Evolutionary conservation across 306 rosid species (phyloP), one percentile per base, ranked within the genome.

Genomic region (Prinsepia uniflora): DNA sequence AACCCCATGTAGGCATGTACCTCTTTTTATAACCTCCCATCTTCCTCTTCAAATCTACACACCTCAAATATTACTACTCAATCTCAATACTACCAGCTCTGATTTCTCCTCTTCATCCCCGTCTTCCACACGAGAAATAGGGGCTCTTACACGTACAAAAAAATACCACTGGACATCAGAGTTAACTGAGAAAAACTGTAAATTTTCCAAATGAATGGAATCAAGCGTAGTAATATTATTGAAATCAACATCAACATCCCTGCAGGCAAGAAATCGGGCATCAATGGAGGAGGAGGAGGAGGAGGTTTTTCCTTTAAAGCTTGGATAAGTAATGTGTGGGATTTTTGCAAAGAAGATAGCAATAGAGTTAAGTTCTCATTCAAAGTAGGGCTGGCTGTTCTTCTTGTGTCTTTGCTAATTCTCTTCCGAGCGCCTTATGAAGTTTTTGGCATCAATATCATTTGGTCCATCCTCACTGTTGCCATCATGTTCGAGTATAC

Each of bases 381-480:
- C 49, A 88, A 90, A 83, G 96, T 71, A 17, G 96, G 96, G 34
- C 46, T 90, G 68, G 87, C 92, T 36, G 86, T 86, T 68, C 72
- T 88, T 82, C 80, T 90, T 17, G 90, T 86, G 67, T 88, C 95
- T 57, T 75, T 82, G 68, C 88, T 90, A 12, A 75, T 73, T 53
- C 86, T 88, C 22, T 78, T 86, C 65, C 69, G 77, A 80, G 91
- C 94, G 61, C 90, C 95, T 6, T 90, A 83, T 77, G 82, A 83
- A 72, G 74, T 78, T 14, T 86, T 90, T 65, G 92, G 96, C 14
- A 71, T 80, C 74, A 80, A 70, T 71, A 78, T 86, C 81, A 78
- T 90, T 61, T 90, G 96, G 96, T 85, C 96, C 53, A 86, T 88
- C 81, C 85, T 90, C 77, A 90, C 90, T 42, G 88, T 86, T 76